phyloP scores from a whole-genome alignment of 2,329 filamentous ascomycete species.

The Aspergillus sojae region DNA sequence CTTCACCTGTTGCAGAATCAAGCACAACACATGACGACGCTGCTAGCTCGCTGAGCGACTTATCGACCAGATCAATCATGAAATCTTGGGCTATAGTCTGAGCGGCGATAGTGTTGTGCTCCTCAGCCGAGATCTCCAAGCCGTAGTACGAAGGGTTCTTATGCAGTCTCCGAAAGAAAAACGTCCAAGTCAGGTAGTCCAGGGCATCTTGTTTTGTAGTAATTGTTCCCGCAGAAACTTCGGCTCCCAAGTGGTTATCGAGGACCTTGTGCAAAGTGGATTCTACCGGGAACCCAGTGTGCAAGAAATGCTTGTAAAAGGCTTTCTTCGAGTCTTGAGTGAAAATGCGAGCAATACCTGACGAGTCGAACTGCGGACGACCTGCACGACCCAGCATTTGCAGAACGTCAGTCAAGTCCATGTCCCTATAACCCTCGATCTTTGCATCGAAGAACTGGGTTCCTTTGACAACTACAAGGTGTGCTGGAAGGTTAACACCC shows the following conservation, averaged over 20 bases:
- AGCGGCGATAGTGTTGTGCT: constrained; percentile 83
- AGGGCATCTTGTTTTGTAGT: constrained; percentile 94
- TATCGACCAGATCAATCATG: constrained; percentile 90
- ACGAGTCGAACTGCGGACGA: constrained; percentile 93
- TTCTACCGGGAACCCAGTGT: constrained; percentile 97
- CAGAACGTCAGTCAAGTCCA: constrained; percentile 96
- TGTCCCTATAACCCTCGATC: constrained; percentile 95
- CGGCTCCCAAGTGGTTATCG: constrained; percentile 94
- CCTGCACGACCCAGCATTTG: constrained; percentile 97
- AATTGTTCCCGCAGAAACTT: constrained; percentile 91
- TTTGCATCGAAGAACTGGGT: constrained; percentile 99
- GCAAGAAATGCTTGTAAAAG: constrained; percentile 98
- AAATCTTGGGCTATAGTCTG: constrained; percentile 89
- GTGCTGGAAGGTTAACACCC: constrained; percentile 96
- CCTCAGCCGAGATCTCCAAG: constrained; percentile 86
- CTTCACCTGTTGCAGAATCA: constrained; percentile 77
- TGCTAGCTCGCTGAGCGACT: constrained; percentile 78
- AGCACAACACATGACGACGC: constrained; percentile 82
- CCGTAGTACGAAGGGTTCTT: constrained; percentile 99
- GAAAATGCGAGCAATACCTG: constrained; percentile 94
- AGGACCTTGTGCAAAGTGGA: constrained; percentile 94
- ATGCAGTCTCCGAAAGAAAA: constrained; percentile 95
- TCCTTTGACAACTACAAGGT: constrained; percentile 95
- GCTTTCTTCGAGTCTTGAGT: constrained; percentile 97
- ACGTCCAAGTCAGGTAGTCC: constrained; percentile 98